A percentile compares a stretch with the other conserved stretches of the same genome.
Conservation (phyloP, 2,329 filamentous ascomycete species). For the Coniella lustricola region DNA sequence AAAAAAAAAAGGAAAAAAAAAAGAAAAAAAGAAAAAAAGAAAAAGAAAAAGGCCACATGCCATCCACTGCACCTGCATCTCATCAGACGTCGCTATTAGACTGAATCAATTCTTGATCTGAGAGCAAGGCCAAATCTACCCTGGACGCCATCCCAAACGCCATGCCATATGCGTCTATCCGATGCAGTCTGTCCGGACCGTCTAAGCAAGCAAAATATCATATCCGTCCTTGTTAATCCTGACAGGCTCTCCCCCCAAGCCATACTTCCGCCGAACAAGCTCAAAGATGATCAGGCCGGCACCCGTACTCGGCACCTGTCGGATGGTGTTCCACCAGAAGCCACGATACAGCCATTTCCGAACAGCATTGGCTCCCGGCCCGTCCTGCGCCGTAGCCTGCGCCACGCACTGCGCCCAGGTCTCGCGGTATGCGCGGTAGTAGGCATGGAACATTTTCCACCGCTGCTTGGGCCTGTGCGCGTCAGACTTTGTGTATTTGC, state of each 20-base stretch:
- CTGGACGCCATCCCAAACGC: constrained; percentile 1
- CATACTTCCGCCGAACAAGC: constrained; percentile 66
- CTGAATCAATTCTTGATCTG: not conserved
- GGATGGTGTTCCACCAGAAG: constrained; percentile 65
- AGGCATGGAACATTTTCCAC: constrained; percentile 54
- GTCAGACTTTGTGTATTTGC: constrained; percentile 23
- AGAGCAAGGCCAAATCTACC: not conserved
- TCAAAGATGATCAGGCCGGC: constrained; percentile 76
- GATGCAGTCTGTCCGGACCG: too few species aligned
- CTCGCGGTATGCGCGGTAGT: constrained; percentile 64
- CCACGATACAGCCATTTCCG: constrained; percentile 61
- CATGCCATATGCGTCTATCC: constrained; percentile 1
- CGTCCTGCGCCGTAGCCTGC: constrained; percentile 49
- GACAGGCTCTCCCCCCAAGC: constrained; percentile 53
- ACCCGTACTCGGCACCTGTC: constrained; percentile 70
- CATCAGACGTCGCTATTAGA: not conserved
- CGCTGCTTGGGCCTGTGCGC: constrained; percentile 28
- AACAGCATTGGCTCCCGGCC: constrained; percentile 29
- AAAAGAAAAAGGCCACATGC: too few species aligned
- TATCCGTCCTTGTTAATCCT: constrained; percentile 63
- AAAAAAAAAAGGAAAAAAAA: too few species aligned
- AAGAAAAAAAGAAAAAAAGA: too few species aligned
- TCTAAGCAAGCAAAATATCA: constrained; percentile 55
- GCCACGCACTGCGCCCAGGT: constrained; percentile 54
- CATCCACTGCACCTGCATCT: too few species aligned